Evolutionary conservation across 2,329 filamentous ascomycete species (phyloP).

Genomic region (Helicocarpus griseus): DNA sequence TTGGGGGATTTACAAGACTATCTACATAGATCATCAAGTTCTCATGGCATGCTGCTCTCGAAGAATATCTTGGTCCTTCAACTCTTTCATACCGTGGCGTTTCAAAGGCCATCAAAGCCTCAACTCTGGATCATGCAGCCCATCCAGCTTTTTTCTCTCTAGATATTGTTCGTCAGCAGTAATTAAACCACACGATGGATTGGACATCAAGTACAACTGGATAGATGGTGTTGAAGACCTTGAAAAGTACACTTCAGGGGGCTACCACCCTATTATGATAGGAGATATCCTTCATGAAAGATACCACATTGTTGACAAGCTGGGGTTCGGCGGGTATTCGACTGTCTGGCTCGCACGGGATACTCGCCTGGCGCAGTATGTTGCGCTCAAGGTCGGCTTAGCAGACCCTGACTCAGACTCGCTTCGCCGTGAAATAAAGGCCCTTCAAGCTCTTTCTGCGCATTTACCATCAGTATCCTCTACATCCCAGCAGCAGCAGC

Average conservation of each 20-base stretch:
- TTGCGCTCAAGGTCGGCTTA: conserved; percentile 21
- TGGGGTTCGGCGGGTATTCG: conserved; percentile 34
- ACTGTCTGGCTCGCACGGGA: conserved; percentile 35
- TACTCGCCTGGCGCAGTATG: conserved; percentile 15
- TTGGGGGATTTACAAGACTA: too few relatives aligned
- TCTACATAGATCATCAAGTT: too few relatives aligned
- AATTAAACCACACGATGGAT: not conserved
- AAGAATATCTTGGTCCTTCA: not conserved
- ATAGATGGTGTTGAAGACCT: conserved; percentile 22
- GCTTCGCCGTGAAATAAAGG: conserved; percentile 11
- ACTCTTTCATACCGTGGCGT: too few relatives aligned
- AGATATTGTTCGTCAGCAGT: not conserved
- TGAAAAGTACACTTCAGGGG: conserved; percentile 22
- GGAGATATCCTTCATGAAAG: conserved; percentile 22
- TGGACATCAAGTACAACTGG: conserved; percentile 19
- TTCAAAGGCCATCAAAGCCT: conserved; percentile 1
- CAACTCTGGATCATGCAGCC: not conserved
- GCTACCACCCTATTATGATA: conserved; percentile 27
- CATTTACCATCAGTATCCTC: not conserved
- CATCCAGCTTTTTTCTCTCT: not conserved
- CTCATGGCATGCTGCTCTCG: conserved; percentile 4
- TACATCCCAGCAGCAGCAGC: not conserved
- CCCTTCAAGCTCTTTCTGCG: conserved; percentile 15
- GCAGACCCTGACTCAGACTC: too few relatives aligned
- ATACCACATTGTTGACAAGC: conserved; percentile 33